Base-by-base conservation (phyloP, 192 early-diverging fungal species). In the Rhizoclosmatium sp. region DNA sequence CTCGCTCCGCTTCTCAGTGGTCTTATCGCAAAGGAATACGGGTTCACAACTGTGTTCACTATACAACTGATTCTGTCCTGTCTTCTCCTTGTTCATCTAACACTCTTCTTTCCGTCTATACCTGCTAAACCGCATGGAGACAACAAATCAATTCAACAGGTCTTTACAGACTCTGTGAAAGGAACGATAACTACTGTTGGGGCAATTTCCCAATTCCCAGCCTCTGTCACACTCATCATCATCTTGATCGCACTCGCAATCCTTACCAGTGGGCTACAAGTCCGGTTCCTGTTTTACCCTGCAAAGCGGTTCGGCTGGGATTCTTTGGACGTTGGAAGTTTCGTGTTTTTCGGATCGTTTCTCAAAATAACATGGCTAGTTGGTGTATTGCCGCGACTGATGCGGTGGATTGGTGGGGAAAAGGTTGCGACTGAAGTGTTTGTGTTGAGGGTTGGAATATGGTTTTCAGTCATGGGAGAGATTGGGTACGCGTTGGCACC, bases 221-320 rank as follows among this genome's bases (percentile, higher is more conserved):
- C 72, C 10, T 59, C 72, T 0, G 65, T 47, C 4, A 19, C 64
- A 10, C n/a, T 76, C 14, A 23, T 76, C n/a, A 42, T 19, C 4
- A 47, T 76, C 41, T 4, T 41, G 10, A 65, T 40, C 10, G n/a
- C 49, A n/a, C 10, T 47, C 12, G 3, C 47, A 16, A 12, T 76
- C 19, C 7, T 48, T 40, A 47, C 12, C 4, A 40, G 42, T 23
- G 45, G 46, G 31, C 4, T 44, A 39, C 23, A 44, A 1, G 40
- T 51, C 58, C 16, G 65, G 44, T 76, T 66, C 49, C 16, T 66
- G 23, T 21, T 76, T 10, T 76, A 76, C 75, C 75, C 75, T 67
- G 61, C 64, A 23, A 46, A 42, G 2, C 19, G 7, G n/a, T 76
- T 76, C 47, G 75, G 75, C 4, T 76, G 61, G 62, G 65, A 67